phyloP scores from a whole-genome alignment of 805 yeast species.

The Saturnispora galanensis region DNA sequence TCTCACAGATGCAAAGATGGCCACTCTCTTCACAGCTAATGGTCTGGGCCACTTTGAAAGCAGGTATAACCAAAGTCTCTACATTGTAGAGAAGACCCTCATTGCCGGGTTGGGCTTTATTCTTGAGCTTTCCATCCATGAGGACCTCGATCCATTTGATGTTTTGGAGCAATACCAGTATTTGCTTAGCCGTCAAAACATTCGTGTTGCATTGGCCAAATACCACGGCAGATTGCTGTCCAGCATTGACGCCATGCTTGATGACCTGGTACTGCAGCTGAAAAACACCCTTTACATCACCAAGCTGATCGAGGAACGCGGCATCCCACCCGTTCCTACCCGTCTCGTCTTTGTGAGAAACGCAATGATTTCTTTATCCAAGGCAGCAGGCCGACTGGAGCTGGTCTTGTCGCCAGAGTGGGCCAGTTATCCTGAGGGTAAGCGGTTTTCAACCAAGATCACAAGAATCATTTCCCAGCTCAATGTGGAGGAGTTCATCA shows the following conservation, averaged over 20 bases:
- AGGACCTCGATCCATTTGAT: slow-evolving; percentile 34
- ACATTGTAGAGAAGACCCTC: neutral
- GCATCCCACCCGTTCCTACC: slow-evolving; percentile 39
- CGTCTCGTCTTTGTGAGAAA: slow-evolving; percentile 45
- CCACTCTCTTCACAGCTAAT: neutral
- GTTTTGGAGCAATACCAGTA: slow-evolving; percentile 40
- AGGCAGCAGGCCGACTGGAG: slow-evolving; percentile 36
- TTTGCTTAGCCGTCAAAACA: slow-evolving; percentile 41
- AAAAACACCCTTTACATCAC: neutral
- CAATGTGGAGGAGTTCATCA: slow-evolving; percentile 32
- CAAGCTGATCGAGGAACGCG: slow-evolving; percentile 22
- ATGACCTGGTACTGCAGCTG: slow-evolving; percentile 30
- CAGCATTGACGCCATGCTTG: slow-evolving; percentile 39
- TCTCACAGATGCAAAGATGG: neutral
- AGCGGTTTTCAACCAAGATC: slow-evolving; percentile 44
- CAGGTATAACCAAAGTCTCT: neutral
- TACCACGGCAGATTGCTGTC: slow-evolving; percentile 44
- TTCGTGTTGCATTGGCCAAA: slow-evolving; percentile 50
- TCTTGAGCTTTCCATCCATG: neutral
- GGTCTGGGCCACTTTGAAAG: neutral
- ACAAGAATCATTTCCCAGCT: slow-evolving; percentile 35
- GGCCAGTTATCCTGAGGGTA: slow-evolving; percentile 58
- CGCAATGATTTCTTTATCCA: slow-evolving; percentile 33
- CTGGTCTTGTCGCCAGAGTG: slow-evolving; percentile 51
- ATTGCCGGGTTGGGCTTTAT: slow-evolving; percentile 1